These are phyloP conservation scores for Achaetomiella virescens DNA, from an alignment of 495 filamentous ascomycete species.

Conservation along the genomic window DNA sequence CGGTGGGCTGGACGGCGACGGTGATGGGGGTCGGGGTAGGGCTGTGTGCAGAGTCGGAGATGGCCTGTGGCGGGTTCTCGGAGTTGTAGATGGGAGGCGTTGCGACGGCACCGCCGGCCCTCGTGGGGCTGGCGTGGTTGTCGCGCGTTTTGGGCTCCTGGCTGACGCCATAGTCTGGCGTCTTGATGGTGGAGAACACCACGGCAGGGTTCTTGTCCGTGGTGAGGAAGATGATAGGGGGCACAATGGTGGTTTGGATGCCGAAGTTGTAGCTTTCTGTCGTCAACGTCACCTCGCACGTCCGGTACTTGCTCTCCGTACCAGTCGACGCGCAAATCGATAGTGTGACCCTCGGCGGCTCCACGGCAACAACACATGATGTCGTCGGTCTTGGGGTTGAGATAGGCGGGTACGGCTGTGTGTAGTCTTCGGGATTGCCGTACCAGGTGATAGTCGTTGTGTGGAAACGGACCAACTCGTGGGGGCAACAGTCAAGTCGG, in stretches of 20 bases:
- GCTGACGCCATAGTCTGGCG: constrained; percentile 40
- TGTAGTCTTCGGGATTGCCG: constrained; percentile 39
- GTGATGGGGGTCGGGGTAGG: constrained; percentile 26
- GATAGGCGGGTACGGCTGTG: constrained; percentile 36
- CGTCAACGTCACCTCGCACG: constrained; percentile 18
- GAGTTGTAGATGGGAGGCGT: constrained; percentile 28
- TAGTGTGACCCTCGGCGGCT: constrained; percentile 31
- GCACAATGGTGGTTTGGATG: constrained; percentile 3
- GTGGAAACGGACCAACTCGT: constrained; percentile 38
- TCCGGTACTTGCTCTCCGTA: constrained; percentile 21
- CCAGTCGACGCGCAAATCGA: constrained; percentile 34
- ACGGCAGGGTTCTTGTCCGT: constrained; percentile 48
- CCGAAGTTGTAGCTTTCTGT: constrained; percentile 20
- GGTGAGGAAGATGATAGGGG: constrained; percentile 33
- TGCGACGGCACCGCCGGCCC: constrained; percentile 1
- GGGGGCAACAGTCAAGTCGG: constrained; percentile 2
- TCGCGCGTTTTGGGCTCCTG: constrained; percentile 18
- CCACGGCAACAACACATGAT: constrained; percentile 26
- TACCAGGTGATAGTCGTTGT: constrained; percentile 42
- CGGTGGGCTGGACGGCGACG: constrained; percentile 35
- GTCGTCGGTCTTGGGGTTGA: constrained; percentile 26
- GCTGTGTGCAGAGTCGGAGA: constrained; percentile 6
- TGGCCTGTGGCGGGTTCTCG: background rate
- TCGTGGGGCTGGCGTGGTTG: constrained; percentile 16
- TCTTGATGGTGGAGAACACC: constrained; percentile 32